Conservation (phyloP, 2,329 filamentous ascomycete genomes). For the Aspergillus novofumigatus region DNA sequence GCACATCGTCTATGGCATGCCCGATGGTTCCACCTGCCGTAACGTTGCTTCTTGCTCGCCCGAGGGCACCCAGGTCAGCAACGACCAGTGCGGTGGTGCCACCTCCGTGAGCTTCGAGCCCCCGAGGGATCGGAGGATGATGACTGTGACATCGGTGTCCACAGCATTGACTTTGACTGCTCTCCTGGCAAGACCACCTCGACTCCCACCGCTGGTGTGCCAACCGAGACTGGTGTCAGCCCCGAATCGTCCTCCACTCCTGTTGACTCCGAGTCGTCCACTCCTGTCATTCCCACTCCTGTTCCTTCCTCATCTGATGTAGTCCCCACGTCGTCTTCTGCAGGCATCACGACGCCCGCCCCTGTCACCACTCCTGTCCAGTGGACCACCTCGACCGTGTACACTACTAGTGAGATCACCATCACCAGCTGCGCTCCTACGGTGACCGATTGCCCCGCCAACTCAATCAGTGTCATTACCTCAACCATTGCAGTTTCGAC, state of each 20-base stretch:
- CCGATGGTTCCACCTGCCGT: constrained; percentile 76
- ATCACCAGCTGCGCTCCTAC: constrained; percentile 39
- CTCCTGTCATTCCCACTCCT: constrained; percentile 8
- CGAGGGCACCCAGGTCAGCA: constrained; percentile 66
- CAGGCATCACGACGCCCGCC: constrained; percentile 8
- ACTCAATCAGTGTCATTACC: constrained; percentile 48
- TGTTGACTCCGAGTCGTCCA: constrained; percentile 5
- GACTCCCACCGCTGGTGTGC: constrained; percentile 18
- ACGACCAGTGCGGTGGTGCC: constrained; percentile 90
- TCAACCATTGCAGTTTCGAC: constrained; percentile 56
- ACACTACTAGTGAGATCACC: constrained; percentile 34
- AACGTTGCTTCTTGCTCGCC: constrained; percentile 66
- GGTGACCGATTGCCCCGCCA: constrained; percentile 49
- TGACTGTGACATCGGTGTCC: constrained; percentile 63
- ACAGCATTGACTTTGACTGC: constrained; percentile 26
- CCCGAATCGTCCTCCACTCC: constrained; percentile 10
- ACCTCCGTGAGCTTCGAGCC: constrained; percentile 67
- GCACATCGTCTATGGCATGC: constrained; percentile 84
- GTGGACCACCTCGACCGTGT: constrained; percentile 36
- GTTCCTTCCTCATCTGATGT: constrained; percentile 13
- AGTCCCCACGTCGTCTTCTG: neutral
- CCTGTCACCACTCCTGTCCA: constrained; percentile 15
- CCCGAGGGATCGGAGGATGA: constrained; percentile 54
- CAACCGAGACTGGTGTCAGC: constrained; percentile 21
- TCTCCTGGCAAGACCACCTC: constrained; percentile 17